These are phyloP conservation scores for Plenodomus tracheiphilus DNA, from an alignment of 2,329 filamentous ascomycete species.

Conservation along the genomic window DNA sequence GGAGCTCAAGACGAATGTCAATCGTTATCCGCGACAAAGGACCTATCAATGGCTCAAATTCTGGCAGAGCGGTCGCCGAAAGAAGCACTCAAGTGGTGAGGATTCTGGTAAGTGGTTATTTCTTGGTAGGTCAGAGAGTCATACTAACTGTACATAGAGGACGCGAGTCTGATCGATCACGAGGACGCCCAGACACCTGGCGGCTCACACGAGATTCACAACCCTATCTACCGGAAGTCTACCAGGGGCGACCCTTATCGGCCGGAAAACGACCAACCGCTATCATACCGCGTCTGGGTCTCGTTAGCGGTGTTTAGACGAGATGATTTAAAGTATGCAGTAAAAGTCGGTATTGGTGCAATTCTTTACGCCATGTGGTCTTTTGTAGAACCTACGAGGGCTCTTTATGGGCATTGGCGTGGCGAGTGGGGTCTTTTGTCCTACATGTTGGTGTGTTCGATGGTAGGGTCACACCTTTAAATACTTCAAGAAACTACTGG, in stretches of 20 bases:
- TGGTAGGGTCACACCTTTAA: slow-evolving; percentile 51
- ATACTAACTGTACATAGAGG: slow-evolving; percentile 23
- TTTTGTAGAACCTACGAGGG: slow-evolving; percentile 77
- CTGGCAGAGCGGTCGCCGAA: slow-evolving; percentile 58
- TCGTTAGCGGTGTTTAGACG: slow-evolving; percentile 61
- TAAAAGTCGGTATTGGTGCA: slow-evolving; percentile 92
- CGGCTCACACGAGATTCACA: slow-evolving; percentile 41
- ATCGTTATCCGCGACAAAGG: slow-evolving; percentile 62
- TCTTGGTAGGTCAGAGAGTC: slow-evolving; percentile 14
- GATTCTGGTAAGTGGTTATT: slow-evolving; percentile 1
- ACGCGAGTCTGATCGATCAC: slow-evolving; percentile 29
- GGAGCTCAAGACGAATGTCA: slow-evolving; percentile 74
- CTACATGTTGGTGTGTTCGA: slow-evolving; percentile 97
- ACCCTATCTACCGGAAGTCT: slow-evolving; percentile 36
- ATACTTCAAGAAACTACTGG: neutral
- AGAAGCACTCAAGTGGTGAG: slow-evolving; percentile 14
- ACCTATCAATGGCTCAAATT: slow-evolving; percentile 87
- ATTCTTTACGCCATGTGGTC: slow-evolving; percentile 86
- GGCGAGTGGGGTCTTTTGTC: slow-evolving; percentile 96
- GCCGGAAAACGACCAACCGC: slow-evolving; percentile 31
- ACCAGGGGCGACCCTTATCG: slow-evolving; percentile 35
- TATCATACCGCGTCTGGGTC: slow-evolving; percentile 57
- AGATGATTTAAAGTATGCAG: slow-evolving; percentile 75
- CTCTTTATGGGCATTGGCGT: slow-evolving; percentile 83
- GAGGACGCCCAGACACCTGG: slow-evolving; percentile 30